These are phyloP conservation scores for Beauveria medogensis DNA, from an alignment of 2,329 filamentous ascomycete genomes.

Conservation along the genomic window DNA sequence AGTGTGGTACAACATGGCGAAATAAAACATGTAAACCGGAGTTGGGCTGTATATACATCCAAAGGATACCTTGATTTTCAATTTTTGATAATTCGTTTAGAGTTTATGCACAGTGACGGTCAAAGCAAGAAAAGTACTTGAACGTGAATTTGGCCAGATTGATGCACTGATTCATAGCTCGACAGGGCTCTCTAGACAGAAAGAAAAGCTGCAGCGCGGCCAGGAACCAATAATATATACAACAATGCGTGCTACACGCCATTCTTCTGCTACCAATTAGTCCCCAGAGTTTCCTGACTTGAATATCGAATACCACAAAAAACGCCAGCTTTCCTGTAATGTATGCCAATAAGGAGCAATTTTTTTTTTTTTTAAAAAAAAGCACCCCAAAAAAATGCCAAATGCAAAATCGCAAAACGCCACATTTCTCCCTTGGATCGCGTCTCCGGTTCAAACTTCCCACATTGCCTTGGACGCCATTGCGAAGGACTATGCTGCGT, in stretches of 20 bases:
- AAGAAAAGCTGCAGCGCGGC: not conserved
- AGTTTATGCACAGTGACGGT: not conserved
- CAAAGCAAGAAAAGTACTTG: not conserved
- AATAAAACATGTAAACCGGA: slow-evolving; percentile 8
- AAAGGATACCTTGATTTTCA: slow-evolving; percentile 11
- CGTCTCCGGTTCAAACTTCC: slow-evolving; percentile 96
- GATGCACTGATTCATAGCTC: not conserved
- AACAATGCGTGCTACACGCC: not conserved
- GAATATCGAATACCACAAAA: not conserved
- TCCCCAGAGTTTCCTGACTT: not conserved
- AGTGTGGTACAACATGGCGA: slow-evolving; percentile 1
- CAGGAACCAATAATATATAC: slow-evolving; percentile 4
- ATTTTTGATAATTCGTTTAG: not conserved
- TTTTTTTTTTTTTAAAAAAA: not conserved
- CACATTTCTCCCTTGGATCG: slow-evolving; percentile 57
- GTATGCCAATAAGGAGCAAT: not conserved
- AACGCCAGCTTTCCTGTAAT: not conserved
- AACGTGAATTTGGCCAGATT: not conserved
- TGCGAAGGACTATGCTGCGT: slow-evolving; percentile 13
- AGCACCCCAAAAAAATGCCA: not conserved
- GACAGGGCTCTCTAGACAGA: no score
- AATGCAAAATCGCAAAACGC: no score
- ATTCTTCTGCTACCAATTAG: not conserved
- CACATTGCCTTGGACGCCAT: slow-evolving; percentile 78
- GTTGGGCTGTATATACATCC: slow-evolving; percentile 11